Conservation (phyloP, 805 yeast species). For the Kluyveromyces aestuarii region DNA sequence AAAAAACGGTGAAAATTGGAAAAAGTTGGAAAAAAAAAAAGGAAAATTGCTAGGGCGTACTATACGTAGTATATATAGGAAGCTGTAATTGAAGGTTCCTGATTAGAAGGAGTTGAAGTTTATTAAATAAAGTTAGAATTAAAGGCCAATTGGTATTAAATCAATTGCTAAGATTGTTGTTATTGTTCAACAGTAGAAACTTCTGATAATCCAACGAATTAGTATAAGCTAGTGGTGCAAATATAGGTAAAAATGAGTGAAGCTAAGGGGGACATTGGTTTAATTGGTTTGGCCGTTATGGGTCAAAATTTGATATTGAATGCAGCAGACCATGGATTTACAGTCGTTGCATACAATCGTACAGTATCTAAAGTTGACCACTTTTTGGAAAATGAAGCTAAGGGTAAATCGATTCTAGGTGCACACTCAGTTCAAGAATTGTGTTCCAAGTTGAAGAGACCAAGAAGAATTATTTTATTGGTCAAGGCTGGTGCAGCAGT, state of each 20-base stretch:
- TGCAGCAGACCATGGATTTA: slow-evolving; percentile 98
- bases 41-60: not conserved
- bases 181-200: not conserved
- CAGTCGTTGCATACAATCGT: slow-evolving; percentile 98
- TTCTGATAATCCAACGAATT: not conserved
- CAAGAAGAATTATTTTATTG: slow-evolving; percentile 87
- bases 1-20: not conserved
- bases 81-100: not conserved
- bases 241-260: not conserved
- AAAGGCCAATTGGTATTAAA: not conserved
- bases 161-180: not conserved
- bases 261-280: slow-evolving; percentile 68
- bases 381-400: slow-evolving; percentile 89
- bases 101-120: too few species aligned
- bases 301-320: slow-evolving; percentile 96
- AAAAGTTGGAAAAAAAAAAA: not conserved
- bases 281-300: slow-evolving; percentile 99
- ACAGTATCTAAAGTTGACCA: slow-evolving; percentile 93
- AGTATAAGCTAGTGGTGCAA: too few species aligned
- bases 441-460: slow-evolving; percentile 83
- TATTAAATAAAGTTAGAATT: too few species aligned
- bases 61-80: not conserved
- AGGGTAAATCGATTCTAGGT: slow-evolving; percentile 93
- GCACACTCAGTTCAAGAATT: slow-evolving; percentile 90
- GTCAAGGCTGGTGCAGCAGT: slow-evolving; percentile 97